Evolutionary conservation across 2,329 filamentous ascomycete genomes (phyloP).

Genomic region (Aureobasidium sp.): DNA sequence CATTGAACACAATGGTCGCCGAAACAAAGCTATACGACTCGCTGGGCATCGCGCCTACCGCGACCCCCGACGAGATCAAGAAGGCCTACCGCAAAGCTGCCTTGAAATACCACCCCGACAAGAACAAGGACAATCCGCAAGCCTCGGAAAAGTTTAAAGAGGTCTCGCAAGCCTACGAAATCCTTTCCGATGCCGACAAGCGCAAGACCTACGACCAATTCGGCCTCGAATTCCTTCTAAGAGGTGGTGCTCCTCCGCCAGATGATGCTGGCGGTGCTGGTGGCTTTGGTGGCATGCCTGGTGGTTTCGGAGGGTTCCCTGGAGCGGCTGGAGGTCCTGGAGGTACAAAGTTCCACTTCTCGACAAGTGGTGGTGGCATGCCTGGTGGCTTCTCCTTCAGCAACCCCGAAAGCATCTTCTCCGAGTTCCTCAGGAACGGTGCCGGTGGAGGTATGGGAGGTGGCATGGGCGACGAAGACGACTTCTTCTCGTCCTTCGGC

Average conservation of each 20-base stretch:
- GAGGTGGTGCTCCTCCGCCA: slow-evolving; percentile 64
- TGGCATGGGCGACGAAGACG: slow-evolving; percentile 44
- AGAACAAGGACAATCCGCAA: slow-evolving; percentile 85
- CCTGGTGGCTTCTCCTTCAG: slow-evolving; percentile 58
- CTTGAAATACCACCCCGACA: slow-evolving; percentile 82
- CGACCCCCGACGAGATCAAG: slow-evolving; percentile 90
- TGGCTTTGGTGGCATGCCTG: slow-evolving; percentile 52
- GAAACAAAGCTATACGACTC: slow-evolving; percentile 94
- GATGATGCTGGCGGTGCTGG: slow-evolving; percentile 42
- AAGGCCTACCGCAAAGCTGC: slow-evolving; percentile 90
- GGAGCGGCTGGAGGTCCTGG: slow-evolving; percentile 38
- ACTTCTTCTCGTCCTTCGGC: slow-evolving; percentile 48
- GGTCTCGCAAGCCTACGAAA: slow-evolving; percentile 94
- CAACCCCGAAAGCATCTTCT: slow-evolving; percentile 76
- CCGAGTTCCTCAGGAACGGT: slow-evolving; percentile 65
- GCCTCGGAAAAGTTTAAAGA: slow-evolving; percentile 97
- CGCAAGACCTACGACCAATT: slow-evolving; percentile 92
- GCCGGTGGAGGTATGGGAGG: slow-evolving; percentile 41
- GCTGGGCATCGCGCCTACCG: slow-evolving; percentile 69
- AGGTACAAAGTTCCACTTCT: slow-evolving; percentile 56
- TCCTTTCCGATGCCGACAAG: slow-evolving; percentile 94
- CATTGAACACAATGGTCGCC: slow-evolving; percentile 63
- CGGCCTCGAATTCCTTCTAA: slow-evolving; percentile 85
- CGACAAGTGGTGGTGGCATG: slow-evolving; percentile 41
- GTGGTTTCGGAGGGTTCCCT: slow-evolving; percentile 32